phyloP scores from a whole-genome alignment of 2,329 filamentous ascomycete genomes.

The Bipolaris sorokiniana region DNA sequence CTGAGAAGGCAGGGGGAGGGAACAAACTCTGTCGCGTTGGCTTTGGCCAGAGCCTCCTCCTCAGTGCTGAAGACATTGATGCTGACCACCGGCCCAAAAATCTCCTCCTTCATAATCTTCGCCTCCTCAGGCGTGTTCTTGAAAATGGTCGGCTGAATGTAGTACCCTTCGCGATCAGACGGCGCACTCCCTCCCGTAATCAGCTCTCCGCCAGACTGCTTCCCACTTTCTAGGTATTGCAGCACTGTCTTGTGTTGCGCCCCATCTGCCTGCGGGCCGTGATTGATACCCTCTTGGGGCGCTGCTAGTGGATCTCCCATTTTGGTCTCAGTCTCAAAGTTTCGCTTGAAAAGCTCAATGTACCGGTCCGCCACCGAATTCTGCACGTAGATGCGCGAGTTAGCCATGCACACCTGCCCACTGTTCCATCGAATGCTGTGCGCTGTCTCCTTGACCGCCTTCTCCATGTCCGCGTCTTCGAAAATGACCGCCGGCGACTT shows the following conservation, averaged over 20 bases:
- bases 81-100: constrained; percentile 83
- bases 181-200: constrained; percentile 38
- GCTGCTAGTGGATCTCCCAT: constrained; percentile 67
- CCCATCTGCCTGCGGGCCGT: constrained; percentile 60
- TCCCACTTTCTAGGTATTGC: constrained; percentile 63
- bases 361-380: constrained; percentile 56
- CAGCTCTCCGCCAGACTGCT: constrained; percentile 63
- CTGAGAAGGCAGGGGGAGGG: background rate
- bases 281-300: constrained; percentile 74
- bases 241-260: constrained; percentile 58
- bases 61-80: constrained; percentile 78
- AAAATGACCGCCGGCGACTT: constrained; percentile 86
- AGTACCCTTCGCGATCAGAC: constrained; percentile 42
- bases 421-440: constrained; percentile 61
- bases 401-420: constrained; percentile 67
- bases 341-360: constrained; percentile 50
- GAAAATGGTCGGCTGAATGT: constrained; percentile 78
- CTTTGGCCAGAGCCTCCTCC: constrained; percentile 77
- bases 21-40: constrained; percentile 73
- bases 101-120: constrained; percentile 81
- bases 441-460: constrained; percentile 65
- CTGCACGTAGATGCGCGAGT: constrained; percentile 64
- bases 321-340: constrained; percentile 33
- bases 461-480: constrained; percentile 78
- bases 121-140: constrained; percentile 77